Evolutionary conservation across 805 yeast species (phyloP).

Genomic region (Saccharomycopsis oosterbeekiorum): DNA sequence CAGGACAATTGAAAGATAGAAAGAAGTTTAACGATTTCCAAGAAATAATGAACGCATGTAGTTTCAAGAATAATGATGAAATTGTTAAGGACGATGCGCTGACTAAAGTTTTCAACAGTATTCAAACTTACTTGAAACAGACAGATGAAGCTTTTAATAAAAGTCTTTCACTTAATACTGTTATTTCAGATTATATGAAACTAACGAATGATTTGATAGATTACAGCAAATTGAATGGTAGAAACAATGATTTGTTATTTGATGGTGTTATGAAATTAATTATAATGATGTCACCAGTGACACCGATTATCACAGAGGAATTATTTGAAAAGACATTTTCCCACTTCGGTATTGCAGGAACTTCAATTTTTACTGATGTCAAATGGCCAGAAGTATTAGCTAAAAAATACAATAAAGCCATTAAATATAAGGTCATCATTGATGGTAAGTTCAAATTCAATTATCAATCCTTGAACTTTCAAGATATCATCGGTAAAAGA

Average conservation of each 20-base stretch:
- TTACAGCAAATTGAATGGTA: constrained; percentile 18
- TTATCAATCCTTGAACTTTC: constrained; percentile 24
- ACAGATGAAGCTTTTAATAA: constrained; percentile 52
- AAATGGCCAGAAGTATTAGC: constrained; percentile 54
- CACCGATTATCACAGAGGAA: constrained; percentile 79
- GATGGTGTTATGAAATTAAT: constrained; percentile 45
- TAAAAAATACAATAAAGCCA: constrained; percentile 28
- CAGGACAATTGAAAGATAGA: not conserved
- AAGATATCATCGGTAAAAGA: constrained; percentile 21
- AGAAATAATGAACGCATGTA: not conserved
- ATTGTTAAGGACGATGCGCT: constrained; percentile 33
- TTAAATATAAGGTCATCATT: constrained; percentile 50
- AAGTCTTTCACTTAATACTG: constrained; percentile 65
- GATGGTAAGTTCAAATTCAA: constrained; percentile 61
- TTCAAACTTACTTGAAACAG: constrained; percentile 36
- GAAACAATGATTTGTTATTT: constrained; percentile 34
- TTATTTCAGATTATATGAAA: constrained; percentile 86
- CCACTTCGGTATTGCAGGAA: constrained; percentile 26
- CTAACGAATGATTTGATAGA: constrained; percentile 36
- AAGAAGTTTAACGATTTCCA: not conserved
- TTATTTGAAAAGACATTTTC: constrained; percentile 46
- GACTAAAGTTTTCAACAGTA: constrained; percentile 45
- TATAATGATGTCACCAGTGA: constrained; percentile 64
- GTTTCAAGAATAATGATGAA: not conserved
- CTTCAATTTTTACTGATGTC: constrained; percentile 40